Percentiles rank a stretch among this genome's conserved stretches.
Conservation (phyloP, 2,329 filamentous ascomycete species). For the Aspergillus spinulosporus region DNA sequence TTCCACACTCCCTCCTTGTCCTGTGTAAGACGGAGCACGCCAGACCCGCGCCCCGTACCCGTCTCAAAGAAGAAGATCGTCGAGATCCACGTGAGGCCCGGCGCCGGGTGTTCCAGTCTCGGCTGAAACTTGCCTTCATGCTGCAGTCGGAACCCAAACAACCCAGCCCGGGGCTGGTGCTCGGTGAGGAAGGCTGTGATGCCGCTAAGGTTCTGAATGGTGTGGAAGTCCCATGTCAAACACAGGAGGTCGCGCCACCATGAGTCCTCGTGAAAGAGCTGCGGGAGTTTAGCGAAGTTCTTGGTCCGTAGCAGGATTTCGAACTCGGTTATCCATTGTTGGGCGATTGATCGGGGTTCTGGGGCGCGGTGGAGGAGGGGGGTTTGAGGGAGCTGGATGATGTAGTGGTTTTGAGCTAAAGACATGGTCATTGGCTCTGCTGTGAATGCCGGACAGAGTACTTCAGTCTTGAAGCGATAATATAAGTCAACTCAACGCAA, state of each 20-base stretch:
- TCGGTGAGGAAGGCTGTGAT: conserved; percentile 35
- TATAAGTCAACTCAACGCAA: not conserved
- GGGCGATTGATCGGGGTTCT: conserved; percentile 29
- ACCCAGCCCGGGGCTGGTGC: conserved; percentile 27
- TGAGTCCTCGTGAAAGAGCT: conserved; percentile 40
- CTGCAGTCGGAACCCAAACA: conserved; percentile 35
- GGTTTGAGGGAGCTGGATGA: conserved; percentile 34
- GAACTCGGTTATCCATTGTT: conserved; percentile 36
- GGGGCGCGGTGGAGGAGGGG: conserved; percentile 21
- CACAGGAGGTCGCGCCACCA: conserved; percentile 46
- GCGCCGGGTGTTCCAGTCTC: conserved; percentile 28
- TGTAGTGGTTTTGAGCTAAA: conserved; percentile 27
- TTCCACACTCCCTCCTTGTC: conserved; percentile 35
- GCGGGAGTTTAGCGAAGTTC: conserved; percentile 20
- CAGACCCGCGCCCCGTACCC: conserved; percentile 36
- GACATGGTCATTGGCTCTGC: conserved; percentile 14
- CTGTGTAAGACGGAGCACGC: conserved; percentile 39
- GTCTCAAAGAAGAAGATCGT: conserved; percentile 46
- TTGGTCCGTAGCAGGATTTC: conserved; percentile 25
- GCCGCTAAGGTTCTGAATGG: conserved; percentile 31
- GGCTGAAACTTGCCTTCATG: conserved; percentile 36
- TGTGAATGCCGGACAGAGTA: no score
- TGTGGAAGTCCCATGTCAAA: conserved; percentile 43
- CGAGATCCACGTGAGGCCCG: conserved; percentile 36
- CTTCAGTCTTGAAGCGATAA: not conserved